These are phyloP conservation scores for Puccinia brachypodii DNA, from an alignment of 1,284 basidiomycete genomes.

Conservation along the genomic window DNA sequence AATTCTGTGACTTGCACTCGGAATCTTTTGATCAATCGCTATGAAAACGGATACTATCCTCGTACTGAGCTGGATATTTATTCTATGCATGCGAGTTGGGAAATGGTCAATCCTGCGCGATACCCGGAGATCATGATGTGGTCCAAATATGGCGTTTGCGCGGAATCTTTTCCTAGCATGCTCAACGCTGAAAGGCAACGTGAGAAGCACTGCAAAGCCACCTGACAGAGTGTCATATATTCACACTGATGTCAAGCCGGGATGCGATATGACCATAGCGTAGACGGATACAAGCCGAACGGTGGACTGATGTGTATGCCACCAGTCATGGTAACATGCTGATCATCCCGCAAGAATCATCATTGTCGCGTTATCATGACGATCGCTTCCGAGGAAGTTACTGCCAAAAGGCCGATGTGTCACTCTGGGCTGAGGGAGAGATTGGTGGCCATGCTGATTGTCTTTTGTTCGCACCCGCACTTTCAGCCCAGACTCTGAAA, in stretches of 20 bases:
- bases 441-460: not conserved
- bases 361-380: not conserved
- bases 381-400: not conserved
- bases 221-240: not conserved
- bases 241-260: not conserved
- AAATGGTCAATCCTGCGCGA: too few species aligned
- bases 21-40: too few species aligned
- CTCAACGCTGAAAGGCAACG: not conserved
- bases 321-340: not conserved
- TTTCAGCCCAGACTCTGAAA: not conserved
- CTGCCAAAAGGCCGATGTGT: not conserved
- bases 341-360: not conserved
- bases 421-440: not conserved
- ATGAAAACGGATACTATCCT: too few species aligned
- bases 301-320: not conserved
- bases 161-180: not conserved
- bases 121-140: too few species aligned
- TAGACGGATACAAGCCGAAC: not conserved
- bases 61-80: too few species aligned
- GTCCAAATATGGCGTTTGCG: not conserved
- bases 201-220: not conserved
- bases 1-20: too few species aligned
- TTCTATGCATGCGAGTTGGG: too few species aligned
- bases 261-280: not conserved
- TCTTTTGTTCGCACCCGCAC: not conserved